phyloP scores from a whole-genome alignment of 2,329 filamentous ascomycete species.

The Canariomyces notabilis region DNA sequence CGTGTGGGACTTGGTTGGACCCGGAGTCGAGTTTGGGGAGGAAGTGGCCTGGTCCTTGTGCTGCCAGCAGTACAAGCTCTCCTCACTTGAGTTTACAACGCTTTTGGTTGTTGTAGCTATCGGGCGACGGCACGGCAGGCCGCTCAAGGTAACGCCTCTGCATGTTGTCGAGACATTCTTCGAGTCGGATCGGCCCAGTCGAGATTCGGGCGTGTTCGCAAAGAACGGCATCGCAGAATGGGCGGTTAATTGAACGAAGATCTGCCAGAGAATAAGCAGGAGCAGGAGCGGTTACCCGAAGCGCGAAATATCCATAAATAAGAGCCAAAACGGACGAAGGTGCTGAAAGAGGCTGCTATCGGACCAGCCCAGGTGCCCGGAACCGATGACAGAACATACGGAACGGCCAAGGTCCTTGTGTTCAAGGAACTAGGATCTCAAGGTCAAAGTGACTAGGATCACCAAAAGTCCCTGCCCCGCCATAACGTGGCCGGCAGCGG shows the following conservation, averaged over 20 bases:
- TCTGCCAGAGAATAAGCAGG: background rate
- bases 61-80: constrained; percentile 84
- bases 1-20: constrained; percentile 38
- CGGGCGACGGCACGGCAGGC: constrained; percentile 75
- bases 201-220: constrained; percentile 72
- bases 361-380: too few relatives aligned
- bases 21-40: constrained; percentile 43
- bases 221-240: constrained; percentile 55
- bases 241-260: background rate
- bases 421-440: too few relatives aligned
- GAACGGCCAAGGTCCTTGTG: too few relatives aligned
- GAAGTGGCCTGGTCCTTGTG: constrained; percentile 78
- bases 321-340: too few relatives aligned
- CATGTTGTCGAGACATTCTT: constrained; percentile 81
- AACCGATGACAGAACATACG: too few relatives aligned
- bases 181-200: constrained; percentile 74
- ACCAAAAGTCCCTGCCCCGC: too few relatives aligned
- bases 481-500: constrained; percentile 4
- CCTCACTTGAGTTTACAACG: constrained; percentile 49
- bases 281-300: background rate
- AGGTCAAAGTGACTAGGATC: too few relatives aligned
- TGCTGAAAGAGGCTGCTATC: too few relatives aligned
- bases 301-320: background rate
- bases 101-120: constrained; percentile 44
- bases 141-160: constrained; percentile 75